Conservation (phyloP, 768 basidiomycete genomes). For the Phaffia tasmanica region DNA sequence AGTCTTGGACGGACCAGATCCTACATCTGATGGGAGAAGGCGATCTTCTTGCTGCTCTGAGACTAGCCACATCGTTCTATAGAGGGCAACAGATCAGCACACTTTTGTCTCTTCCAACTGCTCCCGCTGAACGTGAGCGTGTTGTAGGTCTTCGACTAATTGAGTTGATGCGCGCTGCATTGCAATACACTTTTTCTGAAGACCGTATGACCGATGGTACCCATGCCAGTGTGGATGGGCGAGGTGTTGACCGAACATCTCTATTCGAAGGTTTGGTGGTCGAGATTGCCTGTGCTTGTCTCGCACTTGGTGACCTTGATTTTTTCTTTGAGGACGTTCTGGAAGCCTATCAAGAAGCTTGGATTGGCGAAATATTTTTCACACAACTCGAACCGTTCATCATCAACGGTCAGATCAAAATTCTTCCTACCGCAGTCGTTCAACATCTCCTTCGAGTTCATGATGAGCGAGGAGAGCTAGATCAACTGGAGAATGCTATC, state of each 20-base stretch:
- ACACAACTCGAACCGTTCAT: slow-evolving; percentile 70
- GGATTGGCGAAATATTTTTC: slow-evolving; percentile 76
- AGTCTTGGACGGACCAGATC: slow-evolving; percentile 92
- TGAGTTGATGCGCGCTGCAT: slow-evolving; percentile 76
- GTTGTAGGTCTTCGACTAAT: slow-evolving; percentile 64
- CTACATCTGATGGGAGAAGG: slow-evolving; percentile 69
- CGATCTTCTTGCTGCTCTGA: slow-evolving; percentile 81
- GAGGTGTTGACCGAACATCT: slow-evolving; percentile 82
- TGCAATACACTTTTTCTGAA: slow-evolving; percentile 83
- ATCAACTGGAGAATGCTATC: slow-evolving; percentile 74
- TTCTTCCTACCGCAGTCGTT: slow-evolving; percentile 75
- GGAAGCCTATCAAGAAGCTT: slow-evolving; percentile 71
- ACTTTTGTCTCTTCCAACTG: slow-evolving; percentile 64
- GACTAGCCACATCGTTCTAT: slow-evolving; percentile 72
- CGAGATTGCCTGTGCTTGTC: slow-evolving; percentile 59
- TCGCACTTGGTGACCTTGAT: slow-evolving; percentile 66
- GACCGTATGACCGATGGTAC: slow-evolving; percentile 86
- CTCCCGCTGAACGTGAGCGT: slow-evolving; percentile 47
- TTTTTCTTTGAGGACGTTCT: slow-evolving; percentile 90
- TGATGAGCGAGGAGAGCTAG: slow-evolving; percentile 56
- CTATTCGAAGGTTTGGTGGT: slow-evolving; percentile 77
- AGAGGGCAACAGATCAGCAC: slow-evolving; percentile 70
- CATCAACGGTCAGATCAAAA: slow-evolving; percentile 56
- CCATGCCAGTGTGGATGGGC: slow-evolving; percentile 54
- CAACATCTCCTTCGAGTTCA: slow-evolving; percentile 72